Base-by-base conservation (phyloP, 148 eudicot species). In the Fagopyrum tataricum region DNA sequence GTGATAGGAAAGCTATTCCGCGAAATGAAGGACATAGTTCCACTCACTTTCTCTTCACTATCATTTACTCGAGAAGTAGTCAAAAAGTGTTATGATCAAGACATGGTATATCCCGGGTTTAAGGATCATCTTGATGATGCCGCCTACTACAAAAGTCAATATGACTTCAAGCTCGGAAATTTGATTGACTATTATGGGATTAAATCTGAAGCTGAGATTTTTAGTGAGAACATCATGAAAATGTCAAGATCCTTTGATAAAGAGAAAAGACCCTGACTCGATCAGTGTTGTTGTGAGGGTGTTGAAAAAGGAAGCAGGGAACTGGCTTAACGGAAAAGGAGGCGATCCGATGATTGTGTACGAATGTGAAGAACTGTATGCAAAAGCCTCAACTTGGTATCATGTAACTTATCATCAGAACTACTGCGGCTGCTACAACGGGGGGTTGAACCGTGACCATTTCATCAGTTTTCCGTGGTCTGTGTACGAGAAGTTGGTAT, bases 301-400 rank as follows among this genome's bases (percentile, higher is more conserved):
- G 1, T 44, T 81, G 67, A 79, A 84, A 53, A 84, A 84, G 77
- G 87, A 81, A 81, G 84, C 81, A 69, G 51, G 87, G 72, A 41
- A 58, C 43, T 84, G 87, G 84, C 78, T 84, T 14, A 79, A 70
- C n/a, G 71, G 71, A 47, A 43, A 42, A 10, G 75, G 37, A 9
- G n/a, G n/a, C n/a, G n/a, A n/a, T n/a, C n/a, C n/a, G n/a, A n/a
- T n/a, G n/a, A 31, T 3, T 31, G 46, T 5, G 26, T 24, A 23
- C 2, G 82, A 37, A 37, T 48, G 2, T 41, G 73, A 77, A 40
- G 71, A 58, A 11, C 1, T 79, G 46, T 77, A 77, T 66, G 91
- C 89, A 13, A 83, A 85, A 79, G 91, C 89, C 3, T 87, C 91
- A 0, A 89, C 91, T n/a, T 85, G 91, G 89, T 87, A 87, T 75